Evolutionary conservation across 2,329 filamentous ascomycete species (phyloP).

Genomic region (Cercospora canescens): DNA sequence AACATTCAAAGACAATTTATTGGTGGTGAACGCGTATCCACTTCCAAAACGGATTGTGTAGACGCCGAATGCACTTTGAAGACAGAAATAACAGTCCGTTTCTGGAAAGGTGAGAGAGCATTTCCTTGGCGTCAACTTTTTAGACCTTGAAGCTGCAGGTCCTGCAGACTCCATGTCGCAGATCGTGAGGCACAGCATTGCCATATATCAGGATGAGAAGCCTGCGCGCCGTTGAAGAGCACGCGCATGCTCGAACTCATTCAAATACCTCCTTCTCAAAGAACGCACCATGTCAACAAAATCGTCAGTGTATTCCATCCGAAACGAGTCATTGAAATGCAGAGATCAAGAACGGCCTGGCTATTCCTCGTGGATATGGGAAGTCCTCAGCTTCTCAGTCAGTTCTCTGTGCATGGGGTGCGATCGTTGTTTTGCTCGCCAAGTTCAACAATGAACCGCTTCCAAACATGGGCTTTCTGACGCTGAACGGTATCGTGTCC

Average conservation of each 20-base stretch:
- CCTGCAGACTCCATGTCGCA: background rate
- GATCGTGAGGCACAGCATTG: background rate
- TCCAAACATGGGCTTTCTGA: slow-evolving; percentile 16
- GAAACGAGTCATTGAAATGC: background rate
- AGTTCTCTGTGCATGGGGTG: slow-evolving; percentile 15
- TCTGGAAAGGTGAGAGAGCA: background rate
- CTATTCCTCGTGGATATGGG: slow-evolving; percentile 21
- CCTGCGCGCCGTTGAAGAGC: background rate
- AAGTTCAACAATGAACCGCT: slow-evolving; percentile 16
- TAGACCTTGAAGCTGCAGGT: background rate
- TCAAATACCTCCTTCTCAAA: background rate
- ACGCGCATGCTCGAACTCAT: background rate
- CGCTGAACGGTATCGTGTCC: slow-evolving; percentile 22
- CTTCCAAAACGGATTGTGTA: background rate
- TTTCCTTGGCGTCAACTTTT: background rate
- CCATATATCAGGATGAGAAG: background rate
- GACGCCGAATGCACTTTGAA: background rate
- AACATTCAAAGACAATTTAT: background rate
- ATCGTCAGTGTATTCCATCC: background rate
- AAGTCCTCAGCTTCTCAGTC: slow-evolving; percentile 17
- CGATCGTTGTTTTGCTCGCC: slow-evolving; percentile 15
- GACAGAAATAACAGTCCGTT: background rate
- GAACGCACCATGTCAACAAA: background rate
- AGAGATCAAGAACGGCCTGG: background rate
- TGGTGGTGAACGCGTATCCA: background rate